Percentiles rank a stretch among this genome's conserved stretches.
Conservation (phyloP, 2,329 filamentous ascomycete genomes). For the Fusarium gaditjirri region DNA sequence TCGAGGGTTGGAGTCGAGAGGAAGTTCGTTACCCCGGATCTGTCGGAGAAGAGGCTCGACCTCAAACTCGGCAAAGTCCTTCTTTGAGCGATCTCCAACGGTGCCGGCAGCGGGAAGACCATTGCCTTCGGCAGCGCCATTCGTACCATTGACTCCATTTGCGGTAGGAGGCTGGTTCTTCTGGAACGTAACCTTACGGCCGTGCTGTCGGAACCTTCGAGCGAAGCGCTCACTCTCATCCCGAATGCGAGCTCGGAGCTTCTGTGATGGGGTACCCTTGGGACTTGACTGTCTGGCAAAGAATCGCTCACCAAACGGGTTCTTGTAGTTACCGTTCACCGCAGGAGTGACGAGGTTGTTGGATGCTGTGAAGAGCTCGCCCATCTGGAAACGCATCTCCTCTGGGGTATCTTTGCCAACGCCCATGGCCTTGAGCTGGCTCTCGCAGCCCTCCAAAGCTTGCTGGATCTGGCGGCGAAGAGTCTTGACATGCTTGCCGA, state of each 20-base stretch:
- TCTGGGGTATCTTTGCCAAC: conserved; percentile 62
- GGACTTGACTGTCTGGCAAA: conserved; percentile 61
- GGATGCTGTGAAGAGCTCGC: conserved; percentile 62
- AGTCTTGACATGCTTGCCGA: conserved; percentile 62
- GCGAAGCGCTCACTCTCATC: conserved; percentile 64
- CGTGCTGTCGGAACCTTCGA: conserved; percentile 59
- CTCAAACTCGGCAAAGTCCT: conserved; percentile 59
- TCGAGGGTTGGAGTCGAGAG: conserved; percentile 63
- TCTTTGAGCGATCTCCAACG: conserved; percentile 54
- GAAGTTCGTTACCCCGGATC: conserved; percentile 63
- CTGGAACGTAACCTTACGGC: conserved; percentile 60
- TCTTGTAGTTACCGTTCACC: conserved; percentile 66
- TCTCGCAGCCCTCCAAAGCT: conserved; percentile 60
- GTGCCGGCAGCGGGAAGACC: conserved; percentile 46
- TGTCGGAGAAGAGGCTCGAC: conserved; percentile 62
- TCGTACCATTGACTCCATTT: conserved; percentile 23
- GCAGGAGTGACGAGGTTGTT: conserved; percentile 65
- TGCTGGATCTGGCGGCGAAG: conserved; percentile 63
- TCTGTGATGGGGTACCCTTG: conserved; percentile 62
- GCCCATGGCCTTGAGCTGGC: conserved; percentile 61
- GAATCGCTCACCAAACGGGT: conserved; percentile 62
- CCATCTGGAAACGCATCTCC: conserved; percentile 65
- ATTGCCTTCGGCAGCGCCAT: conserved; percentile 17
- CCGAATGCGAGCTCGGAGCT: conserved; percentile 61
- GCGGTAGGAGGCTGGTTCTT: conserved; percentile 34